Percentiles rank a stretch among this genome's conserved stretches.
Evolutionary conservation across 2,329 filamentous ascomycete genomes (phyloP).

Genomic region (Colletotrichum theobromicola): DNA sequence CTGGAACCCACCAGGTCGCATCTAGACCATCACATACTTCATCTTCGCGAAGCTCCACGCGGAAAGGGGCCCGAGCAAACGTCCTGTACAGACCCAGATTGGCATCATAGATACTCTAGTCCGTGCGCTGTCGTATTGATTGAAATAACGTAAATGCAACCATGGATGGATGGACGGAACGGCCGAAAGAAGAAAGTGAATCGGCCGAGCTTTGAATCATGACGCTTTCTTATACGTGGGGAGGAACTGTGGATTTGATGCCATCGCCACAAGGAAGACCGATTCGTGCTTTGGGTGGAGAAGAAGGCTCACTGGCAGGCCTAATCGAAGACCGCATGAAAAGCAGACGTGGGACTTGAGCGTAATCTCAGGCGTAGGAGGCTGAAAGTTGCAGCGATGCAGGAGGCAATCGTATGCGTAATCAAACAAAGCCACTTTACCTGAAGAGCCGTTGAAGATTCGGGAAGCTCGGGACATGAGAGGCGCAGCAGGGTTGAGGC

Average conservation of each 20-base stretch:
- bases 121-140: not conserved
- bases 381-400: not conserved
- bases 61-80: not conserved
- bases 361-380: not conserved
- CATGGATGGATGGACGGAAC: not conserved
- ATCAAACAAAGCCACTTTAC: not conserved
- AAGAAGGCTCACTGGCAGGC: not conserved
- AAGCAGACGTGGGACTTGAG: not conserved
- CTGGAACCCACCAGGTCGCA: not conserved
- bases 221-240: rapidly evolving
- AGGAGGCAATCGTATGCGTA: not conserved
- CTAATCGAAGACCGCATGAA: not conserved
- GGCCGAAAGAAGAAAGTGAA: not conserved
- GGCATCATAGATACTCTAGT: not conserved
- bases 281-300: rapidly evolving
- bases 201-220: not conserved
- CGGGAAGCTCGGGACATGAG: not conserved
- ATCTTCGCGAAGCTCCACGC: not conserved
- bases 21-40: not conserved
- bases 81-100: not conserved
- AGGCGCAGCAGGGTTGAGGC: not conserved
- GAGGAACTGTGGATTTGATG: rapidly evolving
- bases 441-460: not conserved
- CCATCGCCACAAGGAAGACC: not conserved
- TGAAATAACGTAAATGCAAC: not conserved